Conservation (phyloP, 2,329 filamentous ascomycete genomes). For the Talaromyces pinophilus region DNA sequence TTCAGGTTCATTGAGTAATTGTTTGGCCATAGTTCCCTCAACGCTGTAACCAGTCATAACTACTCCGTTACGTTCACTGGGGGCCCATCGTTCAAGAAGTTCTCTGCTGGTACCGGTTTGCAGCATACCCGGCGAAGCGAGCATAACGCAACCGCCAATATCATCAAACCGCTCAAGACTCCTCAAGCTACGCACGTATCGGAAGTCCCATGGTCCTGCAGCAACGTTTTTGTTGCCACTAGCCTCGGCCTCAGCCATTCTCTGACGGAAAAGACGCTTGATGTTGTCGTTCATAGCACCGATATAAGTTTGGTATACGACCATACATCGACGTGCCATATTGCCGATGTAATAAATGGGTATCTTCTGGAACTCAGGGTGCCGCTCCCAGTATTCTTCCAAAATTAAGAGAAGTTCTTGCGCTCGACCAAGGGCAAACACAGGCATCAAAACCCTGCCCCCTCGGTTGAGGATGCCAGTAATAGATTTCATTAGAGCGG, state of each 20-base stretch:
- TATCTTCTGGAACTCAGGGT: slow-evolving; percentile 81
- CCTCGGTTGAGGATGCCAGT: slow-evolving; percentile 88
- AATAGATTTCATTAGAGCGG: slow-evolving; percentile 92
- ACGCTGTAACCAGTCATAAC: slow-evolving; percentile 98
- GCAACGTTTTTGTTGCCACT: slow-evolving; percentile 71
- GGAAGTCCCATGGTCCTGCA: slow-evolving; percentile 89
- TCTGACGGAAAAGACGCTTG: slow-evolving; percentile 87
- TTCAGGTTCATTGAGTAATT: slow-evolving; percentile 92
- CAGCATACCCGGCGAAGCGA: slow-evolving; percentile 96
- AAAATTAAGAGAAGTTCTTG: slow-evolving; percentile 93
- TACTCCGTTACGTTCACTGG: slow-evolving; percentile 94
- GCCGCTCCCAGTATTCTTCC: slow-evolving; percentile 94
- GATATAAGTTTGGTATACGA: slow-evolving; percentile 97
- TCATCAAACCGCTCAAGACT: slow-evolving; percentile 95
- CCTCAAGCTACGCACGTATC: slow-evolving; percentile 87
- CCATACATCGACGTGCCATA: slow-evolving; percentile 93
- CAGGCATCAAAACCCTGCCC: slow-evolving; percentile 88
- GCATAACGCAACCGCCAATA: slow-evolving; percentile 92
- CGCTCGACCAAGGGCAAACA: slow-evolving; percentile 89
- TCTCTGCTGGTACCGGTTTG: slow-evolving; percentile 94
- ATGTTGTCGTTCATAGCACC: slow-evolving; percentile 99
- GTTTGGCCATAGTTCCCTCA: slow-evolving; percentile 96
- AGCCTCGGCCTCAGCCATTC: slow-evolving; percentile 86
- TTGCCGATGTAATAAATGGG: slow-evolving; percentile 98
- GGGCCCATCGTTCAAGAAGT: slow-evolving; percentile 91